Evolutionary conservation across 176 grass and related monocot genomes (phyloP).

Genomic region (Avena eriantha): DNA sequence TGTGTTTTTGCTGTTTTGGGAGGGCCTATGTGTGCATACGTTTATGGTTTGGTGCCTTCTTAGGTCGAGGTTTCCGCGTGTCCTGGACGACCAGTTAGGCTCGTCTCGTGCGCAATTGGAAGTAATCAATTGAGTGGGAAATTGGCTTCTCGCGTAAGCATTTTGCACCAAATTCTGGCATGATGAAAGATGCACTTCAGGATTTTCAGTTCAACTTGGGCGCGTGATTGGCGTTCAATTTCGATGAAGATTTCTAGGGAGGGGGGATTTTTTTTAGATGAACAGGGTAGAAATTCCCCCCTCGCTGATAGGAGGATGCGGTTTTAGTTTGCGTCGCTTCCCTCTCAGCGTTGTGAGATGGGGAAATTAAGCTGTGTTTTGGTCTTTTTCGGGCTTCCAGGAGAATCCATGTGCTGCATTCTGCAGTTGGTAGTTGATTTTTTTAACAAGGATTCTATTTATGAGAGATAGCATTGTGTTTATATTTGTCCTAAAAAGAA

Average conservation of each 20-base stretch:
- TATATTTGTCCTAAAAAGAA: not conserved
- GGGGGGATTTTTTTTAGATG: too few relatives aligned
- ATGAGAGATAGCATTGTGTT: not conserved
- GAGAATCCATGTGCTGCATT: not conserved
- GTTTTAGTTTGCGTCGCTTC: not conserved
- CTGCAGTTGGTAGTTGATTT: not conserved
- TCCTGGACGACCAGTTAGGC: not conserved
- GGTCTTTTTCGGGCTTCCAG: not conserved
- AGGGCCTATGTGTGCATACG: too few relatives aligned
- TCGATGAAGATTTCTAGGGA: not conserved
- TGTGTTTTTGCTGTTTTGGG: not conserved
- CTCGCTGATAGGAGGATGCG: not conserved
- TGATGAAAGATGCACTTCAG: not conserved
- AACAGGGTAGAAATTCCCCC: not conserved
- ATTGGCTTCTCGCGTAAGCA: not conserved
- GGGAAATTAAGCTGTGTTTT: not conserved
- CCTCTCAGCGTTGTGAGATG: not conserved
- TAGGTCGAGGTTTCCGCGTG: not conserved
- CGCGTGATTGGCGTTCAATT: not conserved
- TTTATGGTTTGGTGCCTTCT: not conserved
- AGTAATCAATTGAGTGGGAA: not conserved
- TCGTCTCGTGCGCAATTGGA: not conserved
- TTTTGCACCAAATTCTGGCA: not conserved
- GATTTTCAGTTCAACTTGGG: slow-evolving; percentile 10
- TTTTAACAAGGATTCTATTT: not conserved